Evolutionary conservation across 305 asterid species (phyloP), one percentile per base, ranked within the genome.

Genomic region (Petunia hybrid): DNA sequence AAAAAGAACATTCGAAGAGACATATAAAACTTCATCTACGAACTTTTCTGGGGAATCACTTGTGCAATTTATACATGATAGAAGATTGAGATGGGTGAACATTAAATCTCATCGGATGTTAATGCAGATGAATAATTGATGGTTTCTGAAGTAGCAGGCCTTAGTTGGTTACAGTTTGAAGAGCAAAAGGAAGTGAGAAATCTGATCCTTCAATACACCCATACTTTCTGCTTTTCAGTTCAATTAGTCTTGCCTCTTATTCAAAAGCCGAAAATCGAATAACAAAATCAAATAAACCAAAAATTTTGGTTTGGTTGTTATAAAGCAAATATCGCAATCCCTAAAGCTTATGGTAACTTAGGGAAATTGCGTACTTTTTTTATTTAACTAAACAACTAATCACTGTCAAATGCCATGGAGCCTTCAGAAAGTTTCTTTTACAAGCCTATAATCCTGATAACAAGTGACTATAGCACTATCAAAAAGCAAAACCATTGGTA

Each of bases 201-300:
- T 36, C 35, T 35, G 36, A 73, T 46, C 35, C 78, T 48, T 16
- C 77, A 13, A 71, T 48, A 48, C 43, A 51, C 62, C 60, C 78
- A 35, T 48, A 46, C 31, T 14, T 22, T 73, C 38, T 51, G 45
- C 35, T 51, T 38, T 35, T 73, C 14, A 10, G 36, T 73, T 51
- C 56, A 48, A 4, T 48, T 48, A 48, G 14, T 9, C 56, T 48
- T 48, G 6, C 9, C 10, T 48, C 14, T 48, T 48, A 8, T 48
- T 48, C 56, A 48, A 48, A 48, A 48, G 56, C 14, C 7, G 63
- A 51, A 73, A 48, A 51, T 73, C 13, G 22, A 48, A 13, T 36
- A 5, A 73, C 63, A 73, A 51, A 48, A 71, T 43, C 78, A 71
- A 48, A 71, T 51, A 51, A 73, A 36, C 78, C 63, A 51, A 73